Base-by-base conservation (phyloP, 352 stramenopile species). In the Globisporangium viniferum region DNA sequence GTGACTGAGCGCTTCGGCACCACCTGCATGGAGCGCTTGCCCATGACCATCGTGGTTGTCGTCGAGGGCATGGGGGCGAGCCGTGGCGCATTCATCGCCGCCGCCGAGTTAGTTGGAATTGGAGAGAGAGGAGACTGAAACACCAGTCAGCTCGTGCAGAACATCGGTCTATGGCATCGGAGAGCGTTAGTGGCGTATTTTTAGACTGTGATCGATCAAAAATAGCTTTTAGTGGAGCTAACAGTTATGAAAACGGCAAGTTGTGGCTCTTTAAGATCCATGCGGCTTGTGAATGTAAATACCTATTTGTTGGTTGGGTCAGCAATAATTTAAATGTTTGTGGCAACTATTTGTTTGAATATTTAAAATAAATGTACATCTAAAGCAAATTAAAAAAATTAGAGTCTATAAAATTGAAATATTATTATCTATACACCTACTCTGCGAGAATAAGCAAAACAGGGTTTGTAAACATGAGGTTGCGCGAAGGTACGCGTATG, bases 11-110 rank as follows among this genome's bases (percentile, higher is more conserved):
- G 70, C 61, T 80, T 59, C 14, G 79, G 79, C 18, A 51, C 58
- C 14, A 76, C 60, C 22, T 79, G 68, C 7, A 83, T 53, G 2
- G 72, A 73, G 33, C 79, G 77, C 53, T 76, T 85, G 27, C 22
- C 15, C 31, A 49, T 31, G 60, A 22, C 44, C 44, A 33, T 54
- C 24, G 54, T 54, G 54, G 35, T 49, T 20, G 54, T 35, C 24
- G 54, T 35, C 22, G 66, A 54, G 51, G 49, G 29, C 44, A 59
- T 31, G 3, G 61, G 59, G 36, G 69, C 72, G n/a, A 71, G 59
- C n/a, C 44, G 44, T 6, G 18, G 18, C 18, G 61, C 33, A 15
- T 24, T 29, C 56, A 61, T 44, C 12, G 18, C 20, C 20, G 31
- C 15, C 22, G 31, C 12, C 29, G 59, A 5, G 12, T 33, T 27